Base-by-base conservation (phyloP, 257 asterid genomes). In the Paulownia fortunei region DNA sequence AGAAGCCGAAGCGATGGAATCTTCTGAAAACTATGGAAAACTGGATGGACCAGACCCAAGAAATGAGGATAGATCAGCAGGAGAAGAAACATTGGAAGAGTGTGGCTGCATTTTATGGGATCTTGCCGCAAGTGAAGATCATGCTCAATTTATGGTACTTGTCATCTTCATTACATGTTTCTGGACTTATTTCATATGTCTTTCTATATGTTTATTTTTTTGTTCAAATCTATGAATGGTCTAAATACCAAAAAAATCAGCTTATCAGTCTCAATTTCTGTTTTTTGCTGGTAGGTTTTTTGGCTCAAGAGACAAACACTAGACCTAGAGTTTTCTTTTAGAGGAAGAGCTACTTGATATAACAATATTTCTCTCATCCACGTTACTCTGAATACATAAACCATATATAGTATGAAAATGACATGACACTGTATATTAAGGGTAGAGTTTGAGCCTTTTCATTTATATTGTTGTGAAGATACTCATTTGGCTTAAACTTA, bases 41-140 rank as follows among this genome's bases (percentile, higher is more conserved):
- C 66, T 37, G 66, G 78, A 85, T 39, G 64, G 21, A 27, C 72
- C 73, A 21, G 79, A 82, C 58, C 78, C 64, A 16, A 39, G 69
- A 54, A 81, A 83, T 82, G 87, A 71, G 23, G 72, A 39, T 59
- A 79, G 32, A 61, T 73, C 86, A 18, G 83, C 62, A 19, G 79
- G 77, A 37, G 93, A 89, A 76, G 85, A 86, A 61, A 77, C 84
- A 58, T 96, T 98, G 99, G 97, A 93, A 82, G 98, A 93, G 81
- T 84, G 85, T 80, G 99, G 98, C 67, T 96, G 99, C 82, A 82
- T 95, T 72, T 86, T 96, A 66, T 93, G 99, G 99, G 99, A 96
- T 87, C 97, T 96, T 81, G 94, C 98, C 0, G 96, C 96, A 62
- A 90, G 85, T 86, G 92, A 87, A 87, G 91, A 88, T 76, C 97